phyloP scores from a whole-genome alignment of 169 alveolate genomes.

The Plasmodium ovale region DNA sequence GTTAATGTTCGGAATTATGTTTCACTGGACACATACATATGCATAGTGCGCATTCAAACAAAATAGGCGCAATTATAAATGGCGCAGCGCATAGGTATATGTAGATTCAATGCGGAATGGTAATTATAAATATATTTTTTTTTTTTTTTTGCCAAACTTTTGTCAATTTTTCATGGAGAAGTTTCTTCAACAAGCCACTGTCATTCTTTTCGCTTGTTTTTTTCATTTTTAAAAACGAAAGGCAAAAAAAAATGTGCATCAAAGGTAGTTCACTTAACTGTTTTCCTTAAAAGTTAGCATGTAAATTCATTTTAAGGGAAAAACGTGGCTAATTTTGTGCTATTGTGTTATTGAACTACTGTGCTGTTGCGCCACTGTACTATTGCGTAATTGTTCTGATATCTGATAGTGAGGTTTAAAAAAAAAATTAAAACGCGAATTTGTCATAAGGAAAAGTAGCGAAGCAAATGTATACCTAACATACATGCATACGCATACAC shows the following conservation, averaged over 20 bases:
- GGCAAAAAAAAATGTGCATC: slow-evolving; percentile 4
- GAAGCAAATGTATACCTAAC: no score
- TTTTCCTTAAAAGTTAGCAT: slow-evolving; percentile 6
- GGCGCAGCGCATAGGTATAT: not conserved
- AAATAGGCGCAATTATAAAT: not conserved
- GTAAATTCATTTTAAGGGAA: slow-evolving; percentile 4
- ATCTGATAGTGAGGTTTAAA: no score
- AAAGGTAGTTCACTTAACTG: not conserved
- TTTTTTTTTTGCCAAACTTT: slow-evolving; percentile 41
- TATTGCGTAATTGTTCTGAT: no score
- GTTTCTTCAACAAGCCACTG: slow-evolving; percentile 38
- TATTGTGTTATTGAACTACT: no score
- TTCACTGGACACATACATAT: slow-evolving; percentile 4
- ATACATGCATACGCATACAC: no score
- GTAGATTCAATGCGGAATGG: not conserved
- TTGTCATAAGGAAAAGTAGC: no score
- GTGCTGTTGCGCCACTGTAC: no score
- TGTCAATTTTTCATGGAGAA: slow-evolving; percentile 57
- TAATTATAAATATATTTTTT: not conserved
- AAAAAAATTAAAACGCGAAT: no score
- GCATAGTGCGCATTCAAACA: not conserved
- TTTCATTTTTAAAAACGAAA: slow-evolving; percentile 53
- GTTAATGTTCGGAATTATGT: not conserved
- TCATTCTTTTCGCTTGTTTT: slow-evolving; percentile 30
- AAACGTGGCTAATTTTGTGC: no score